Evolutionary conservation across 2,329 filamentous ascomycete species (phyloP).

Genomic region (Alternaria rosae): DNA sequence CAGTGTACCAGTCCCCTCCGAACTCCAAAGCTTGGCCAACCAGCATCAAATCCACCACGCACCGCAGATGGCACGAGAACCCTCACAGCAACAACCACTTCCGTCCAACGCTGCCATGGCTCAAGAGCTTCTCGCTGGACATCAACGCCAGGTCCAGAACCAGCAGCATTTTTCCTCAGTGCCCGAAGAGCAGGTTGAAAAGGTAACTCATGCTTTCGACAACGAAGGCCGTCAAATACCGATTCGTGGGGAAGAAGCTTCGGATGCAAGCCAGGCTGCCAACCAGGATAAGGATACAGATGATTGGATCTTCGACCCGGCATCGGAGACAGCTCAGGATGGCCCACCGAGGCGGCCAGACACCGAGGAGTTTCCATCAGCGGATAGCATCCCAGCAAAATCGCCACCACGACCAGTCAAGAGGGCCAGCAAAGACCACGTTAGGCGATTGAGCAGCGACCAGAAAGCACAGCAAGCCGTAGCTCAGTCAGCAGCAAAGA

Average conservation of each 20-base stretch:
- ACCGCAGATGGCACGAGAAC: constrained; percentile 55
- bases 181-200: constrained; percentile 64
- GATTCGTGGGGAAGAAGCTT: constrained; percentile 52
- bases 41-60: constrained; percentile 51
- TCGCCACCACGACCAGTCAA: constrained; percentile 74
- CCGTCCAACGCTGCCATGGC: constrained; percentile 44
- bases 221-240: constrained; percentile 62
- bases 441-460: constrained; percentile 67
- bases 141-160: constrained; percentile 35
- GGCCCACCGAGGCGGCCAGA: constrained; percentile 73
- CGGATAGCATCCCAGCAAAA: constrained; percentile 78
- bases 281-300: constrained; percentile 64
- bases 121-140: constrained; percentile 49
- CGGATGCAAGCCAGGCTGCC: constrained; percentile 47
- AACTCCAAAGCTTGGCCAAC: constrained; percentile 51
- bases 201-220: constrained; percentile 66
- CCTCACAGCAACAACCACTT: constrained; percentile 51
- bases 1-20: constrained; percentile 51
- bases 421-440: constrained; percentile 72
- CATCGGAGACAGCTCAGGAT: constrained; percentile 64
- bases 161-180: constrained; percentile 51
- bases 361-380: constrained; percentile 84
- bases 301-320: constrained; percentile 89
- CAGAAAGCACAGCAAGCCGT: constrained; percentile 65
- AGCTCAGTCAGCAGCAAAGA: constrained; percentile 55